Conservation (phyloP, 2,329 filamentous ascomycete species). For the Cercospora sojina region DNA sequence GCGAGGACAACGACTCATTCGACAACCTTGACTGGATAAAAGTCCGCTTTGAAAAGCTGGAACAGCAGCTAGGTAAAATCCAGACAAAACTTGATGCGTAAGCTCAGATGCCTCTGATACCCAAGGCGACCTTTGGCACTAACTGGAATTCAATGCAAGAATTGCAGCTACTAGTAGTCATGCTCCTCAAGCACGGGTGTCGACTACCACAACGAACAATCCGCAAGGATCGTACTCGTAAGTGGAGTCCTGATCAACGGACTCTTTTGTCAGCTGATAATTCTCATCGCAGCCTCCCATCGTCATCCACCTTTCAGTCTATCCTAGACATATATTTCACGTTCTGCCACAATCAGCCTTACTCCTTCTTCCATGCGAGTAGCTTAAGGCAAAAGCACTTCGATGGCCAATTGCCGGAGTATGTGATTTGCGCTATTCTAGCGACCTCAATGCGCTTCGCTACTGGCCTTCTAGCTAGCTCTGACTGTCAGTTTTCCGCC, state of each 20-base stretch:
- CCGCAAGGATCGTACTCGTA: not conserved
- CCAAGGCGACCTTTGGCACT: not conserved
- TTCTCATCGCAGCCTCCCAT: not conserved
- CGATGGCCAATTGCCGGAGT: not conserved
- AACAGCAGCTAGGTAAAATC: not conserved
- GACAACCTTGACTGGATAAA: not conserved
- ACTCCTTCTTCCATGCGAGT: constrained; percentile 5
- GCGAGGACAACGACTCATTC: not conserved
- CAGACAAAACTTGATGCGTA: not conserved
- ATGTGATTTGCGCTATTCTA: not conserved
- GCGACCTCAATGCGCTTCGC: not conserved
- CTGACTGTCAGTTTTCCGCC: not conserved
- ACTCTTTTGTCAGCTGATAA: not conserved
- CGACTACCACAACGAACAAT: not conserved
- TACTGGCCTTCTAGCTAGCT: not conserved
- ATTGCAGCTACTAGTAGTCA: not conserved
- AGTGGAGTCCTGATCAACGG: not conserved
- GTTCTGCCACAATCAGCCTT: constrained; percentile 6
- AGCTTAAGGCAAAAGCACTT: not conserved
- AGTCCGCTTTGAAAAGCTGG: not conserved
- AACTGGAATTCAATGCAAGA: not conserved
- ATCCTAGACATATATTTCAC: constrained; percentile 1
- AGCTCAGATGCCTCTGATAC: not conserved
- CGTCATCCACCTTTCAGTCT: not conserved
- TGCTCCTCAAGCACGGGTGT: not conserved